Conservation (phyloP, 2,329 filamentous ascomycete species). For the Claviceps digitariae region DNA sequence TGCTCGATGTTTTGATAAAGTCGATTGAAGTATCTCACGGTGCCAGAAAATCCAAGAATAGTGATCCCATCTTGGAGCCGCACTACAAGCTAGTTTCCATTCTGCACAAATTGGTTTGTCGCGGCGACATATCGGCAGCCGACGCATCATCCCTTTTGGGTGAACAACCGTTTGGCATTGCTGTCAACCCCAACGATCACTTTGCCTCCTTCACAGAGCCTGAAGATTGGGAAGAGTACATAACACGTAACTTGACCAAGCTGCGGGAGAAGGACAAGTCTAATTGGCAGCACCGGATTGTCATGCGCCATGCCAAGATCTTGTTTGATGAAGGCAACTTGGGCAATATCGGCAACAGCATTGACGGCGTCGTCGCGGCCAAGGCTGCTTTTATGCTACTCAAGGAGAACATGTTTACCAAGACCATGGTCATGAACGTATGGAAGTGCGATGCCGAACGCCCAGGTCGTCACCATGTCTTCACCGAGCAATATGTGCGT, state of each 20-base stretch:
- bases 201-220: constrained; percentile 23
- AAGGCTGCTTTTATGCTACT: constrained; percentile 71
- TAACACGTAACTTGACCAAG: constrained; percentile 36
- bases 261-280: constrained; percentile 68
- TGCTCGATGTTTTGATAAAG: constrained; percentile 37
- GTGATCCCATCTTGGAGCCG: constrained; percentile 74
- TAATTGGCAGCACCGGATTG: constrained; percentile 91
- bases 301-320: constrained; percentile 54
- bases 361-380: constrained; percentile 48
- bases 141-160: constrained; percentile 39
- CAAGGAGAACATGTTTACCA: constrained; percentile 63
- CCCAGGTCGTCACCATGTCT: constrained; percentile 79
- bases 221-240: constrained; percentile 47
- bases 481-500: constrained; percentile 72
- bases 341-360: constrained; percentile 17
- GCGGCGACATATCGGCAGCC: constrained; percentile 31
- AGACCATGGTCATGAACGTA: constrained; percentile 87
- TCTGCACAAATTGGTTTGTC: constrained; percentile 64
- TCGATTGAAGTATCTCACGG: constrained; percentile 36
- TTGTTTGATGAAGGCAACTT: constrained; percentile 32
- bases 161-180: constrained; percentile 38
- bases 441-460: constrained; percentile 86
- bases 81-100: constrained; percentile 84
- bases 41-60: constrained; percentile 41
- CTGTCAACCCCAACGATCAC: constrained; percentile 19